These are phyloP conservation scores for Suillus alpinus DNA, from an alignment of 768 basidiomycete genomes.

Conservation along the genomic window DNA sequence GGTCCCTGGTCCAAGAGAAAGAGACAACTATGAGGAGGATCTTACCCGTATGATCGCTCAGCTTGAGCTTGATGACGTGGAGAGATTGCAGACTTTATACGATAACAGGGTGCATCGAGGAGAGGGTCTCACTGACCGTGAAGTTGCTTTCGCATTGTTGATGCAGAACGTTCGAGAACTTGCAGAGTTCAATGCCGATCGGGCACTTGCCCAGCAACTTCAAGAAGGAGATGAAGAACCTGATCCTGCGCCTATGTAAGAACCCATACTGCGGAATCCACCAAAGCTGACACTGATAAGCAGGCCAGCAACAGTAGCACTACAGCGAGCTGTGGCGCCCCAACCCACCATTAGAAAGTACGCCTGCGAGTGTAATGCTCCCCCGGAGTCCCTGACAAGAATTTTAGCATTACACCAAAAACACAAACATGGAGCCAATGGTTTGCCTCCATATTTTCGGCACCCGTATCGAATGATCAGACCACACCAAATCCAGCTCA, in stretches of 20 bases:
- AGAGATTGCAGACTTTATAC: slow-evolving; percentile 16
- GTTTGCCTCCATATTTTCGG: slow-evolving; percentile 14
- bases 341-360: not conserved
- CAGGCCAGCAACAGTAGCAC: not conserved
- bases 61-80: slow-evolving; percentile 17
- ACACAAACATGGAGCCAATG: slow-evolving; percentile 19
- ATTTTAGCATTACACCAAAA: not conserved
- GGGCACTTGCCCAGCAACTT: slow-evolving; percentile 18
- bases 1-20: slow-evolving; percentile 10
- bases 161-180: slow-evolving; percentile 22
- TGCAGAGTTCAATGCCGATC: slow-evolving; percentile 18
- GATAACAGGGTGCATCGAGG: slow-evolving; percentile 6
- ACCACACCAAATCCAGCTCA: not conserved
- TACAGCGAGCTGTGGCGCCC: not conserved
- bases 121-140: slow-evolving; percentile 17
- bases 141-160: slow-evolving; percentile 23
- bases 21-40: slow-evolving; percentile 26
- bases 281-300: not conserved
- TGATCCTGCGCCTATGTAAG: not conserved
- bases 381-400: not conserved
- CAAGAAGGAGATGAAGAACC: slow-evolving; percentile 8
- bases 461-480: not conserved
- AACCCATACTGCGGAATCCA: not conserved
- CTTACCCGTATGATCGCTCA: slow-evolving; percentile 18
- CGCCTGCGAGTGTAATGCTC: not conserved